Evolutionary conservation across 805 yeast genomes (phyloP).

Genomic region (Henningerozyma blattae): DNA sequence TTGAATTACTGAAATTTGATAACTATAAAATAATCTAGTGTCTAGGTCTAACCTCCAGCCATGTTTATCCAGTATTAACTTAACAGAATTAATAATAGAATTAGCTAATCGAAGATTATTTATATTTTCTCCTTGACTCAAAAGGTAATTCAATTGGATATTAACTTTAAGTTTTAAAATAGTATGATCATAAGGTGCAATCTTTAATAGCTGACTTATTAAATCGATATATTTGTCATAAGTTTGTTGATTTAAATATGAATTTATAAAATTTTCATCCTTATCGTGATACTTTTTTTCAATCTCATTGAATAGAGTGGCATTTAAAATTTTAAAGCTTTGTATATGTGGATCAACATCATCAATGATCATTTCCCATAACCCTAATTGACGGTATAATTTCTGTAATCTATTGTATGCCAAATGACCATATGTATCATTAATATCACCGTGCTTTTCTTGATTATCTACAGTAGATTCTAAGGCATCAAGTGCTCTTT

Average conservation of each 20-base stretch:
- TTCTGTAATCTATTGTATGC: conserved; percentile 41
- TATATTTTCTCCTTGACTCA: too few species aligned
- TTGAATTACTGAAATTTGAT: conserved; percentile 27
- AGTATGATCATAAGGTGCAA: conserved; percentile 33
- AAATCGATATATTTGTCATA: too few species aligned
- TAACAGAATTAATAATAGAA: conserved; percentile 12
- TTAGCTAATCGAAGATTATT: conserved; percentile 5
- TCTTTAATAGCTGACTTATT: conserved; percentile 23
- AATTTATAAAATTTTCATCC: too few species aligned
- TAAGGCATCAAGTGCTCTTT: conserved; percentile 41
- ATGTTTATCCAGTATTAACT: conserved; percentile 19
- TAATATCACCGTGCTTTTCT: neutral
- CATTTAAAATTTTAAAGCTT: too few species aligned
- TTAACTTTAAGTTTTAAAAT: neutral
- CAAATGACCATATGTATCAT: conserved; percentile 24
- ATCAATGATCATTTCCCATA: conserved; percentile 26
- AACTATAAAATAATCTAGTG: conserved; percentile 18
- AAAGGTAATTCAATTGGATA: neutral
- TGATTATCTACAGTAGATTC: conserved; percentile 35
- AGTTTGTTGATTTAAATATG: too few species aligned
- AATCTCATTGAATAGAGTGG: too few species aligned
- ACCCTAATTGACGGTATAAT: conserved; percentile 41
- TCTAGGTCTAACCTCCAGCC: conserved; percentile 15
- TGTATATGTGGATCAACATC: conserved; percentile 9
- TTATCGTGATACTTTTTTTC: too few species aligned